Conservation (phyloP, 108 stramenopile genomes). For the Asterionellopsis glacialis region DNA sequence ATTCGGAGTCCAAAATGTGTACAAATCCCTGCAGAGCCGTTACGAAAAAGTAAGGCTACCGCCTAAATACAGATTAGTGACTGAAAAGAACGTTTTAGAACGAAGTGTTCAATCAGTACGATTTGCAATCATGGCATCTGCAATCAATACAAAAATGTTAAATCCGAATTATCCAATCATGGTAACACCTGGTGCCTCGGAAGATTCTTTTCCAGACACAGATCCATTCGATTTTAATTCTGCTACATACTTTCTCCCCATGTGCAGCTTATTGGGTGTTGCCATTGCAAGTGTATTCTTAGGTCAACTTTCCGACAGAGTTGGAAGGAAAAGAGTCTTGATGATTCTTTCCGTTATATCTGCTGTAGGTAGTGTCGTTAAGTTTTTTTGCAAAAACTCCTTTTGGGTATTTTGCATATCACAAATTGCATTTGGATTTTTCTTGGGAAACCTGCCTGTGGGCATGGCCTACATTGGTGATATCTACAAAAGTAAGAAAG, state of each 20-base stretch:
- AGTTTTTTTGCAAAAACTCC: too few species aligned
- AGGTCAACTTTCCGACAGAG: conserved; percentile 27
- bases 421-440: conserved; percentile 39
- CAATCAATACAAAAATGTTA: conserved; percentile 44
- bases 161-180: conserved; percentile 51
- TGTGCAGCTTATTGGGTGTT: conserved; percentile 41
- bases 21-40: too few species aligned
- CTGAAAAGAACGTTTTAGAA: too few species aligned
- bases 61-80: too few species aligned
- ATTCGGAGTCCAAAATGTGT: too few species aligned
- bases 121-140: neutral
- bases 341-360: conserved; percentile 19
- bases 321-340: conserved; percentile 33
- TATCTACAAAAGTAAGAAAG: conserved; percentile 21
- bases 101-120: too few species aligned
- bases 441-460: conserved; percentile 38
- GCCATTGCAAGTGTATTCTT: conserved; percentile 34
- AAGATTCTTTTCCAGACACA: conserved; percentile 35
- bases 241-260: conserved; percentile 52
- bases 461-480: conserved; percentile 55
- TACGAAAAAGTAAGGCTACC: too few species aligned
- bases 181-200: conserved; percentile 26
- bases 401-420: neutral
- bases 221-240: conserved; percentile 44
- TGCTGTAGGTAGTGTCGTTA: conserved; percentile 17